Percentiles rank a stretch among this genome's conserved stretches.
Evolutionary conservation across 2,329 filamentous ascomycete genomes (phyloP).

Genomic region (Cladosporium sp.): DNA sequence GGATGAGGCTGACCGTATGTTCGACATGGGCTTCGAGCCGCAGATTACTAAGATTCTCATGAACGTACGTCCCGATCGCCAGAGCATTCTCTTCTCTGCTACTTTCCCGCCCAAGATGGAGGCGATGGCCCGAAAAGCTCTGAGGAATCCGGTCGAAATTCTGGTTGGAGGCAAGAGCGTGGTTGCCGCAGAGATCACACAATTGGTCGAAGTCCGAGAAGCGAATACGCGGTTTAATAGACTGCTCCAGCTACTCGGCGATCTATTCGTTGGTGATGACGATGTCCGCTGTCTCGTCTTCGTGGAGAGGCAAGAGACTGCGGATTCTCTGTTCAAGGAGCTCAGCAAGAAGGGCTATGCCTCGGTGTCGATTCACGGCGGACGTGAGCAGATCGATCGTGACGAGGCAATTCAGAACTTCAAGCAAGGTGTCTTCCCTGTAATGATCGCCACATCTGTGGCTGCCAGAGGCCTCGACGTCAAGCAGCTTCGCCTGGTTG

Average conservation of each 20-base stretch:
- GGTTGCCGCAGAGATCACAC: conserved; percentile 71
- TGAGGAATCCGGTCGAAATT: conserved; percentile 84
- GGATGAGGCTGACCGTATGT: conserved; percentile 98
- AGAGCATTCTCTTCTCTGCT: conserved; percentile 93
- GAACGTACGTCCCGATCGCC: conserved; percentile 85
- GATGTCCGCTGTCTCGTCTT: conserved; percentile 79
- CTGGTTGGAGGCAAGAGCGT: conserved; percentile 80
- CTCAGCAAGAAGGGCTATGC: conserved; percentile 81
- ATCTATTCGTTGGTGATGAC: conserved; percentile 81
- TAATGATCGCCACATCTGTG: conserved; percentile 91
- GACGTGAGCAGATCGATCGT: conserved; percentile 88
- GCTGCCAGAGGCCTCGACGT: conserved; percentile 94
- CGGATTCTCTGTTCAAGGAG: conserved; percentile 56
- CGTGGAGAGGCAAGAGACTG: conserved; percentile 35
- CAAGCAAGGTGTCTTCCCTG: conserved; percentile 83
- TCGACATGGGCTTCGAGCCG: conserved; percentile 98
- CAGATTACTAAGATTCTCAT: conserved; percentile 96
- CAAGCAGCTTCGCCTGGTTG: conserved; percentile 89
- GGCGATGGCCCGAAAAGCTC: conserved; percentile 79
- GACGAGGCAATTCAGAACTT: conserved; percentile 92
- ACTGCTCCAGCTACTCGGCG: conserved; percentile 79
- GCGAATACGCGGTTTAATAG: conserved; percentile 85
- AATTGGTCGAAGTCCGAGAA: conserved; percentile 82
- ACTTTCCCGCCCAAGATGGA: conserved; percentile 96
- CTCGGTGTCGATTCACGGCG: conserved; percentile 90